phyloP scores from a whole-genome alignment of 2,329 filamentous ascomycete species.

The Escovopsis sp. region DNA sequence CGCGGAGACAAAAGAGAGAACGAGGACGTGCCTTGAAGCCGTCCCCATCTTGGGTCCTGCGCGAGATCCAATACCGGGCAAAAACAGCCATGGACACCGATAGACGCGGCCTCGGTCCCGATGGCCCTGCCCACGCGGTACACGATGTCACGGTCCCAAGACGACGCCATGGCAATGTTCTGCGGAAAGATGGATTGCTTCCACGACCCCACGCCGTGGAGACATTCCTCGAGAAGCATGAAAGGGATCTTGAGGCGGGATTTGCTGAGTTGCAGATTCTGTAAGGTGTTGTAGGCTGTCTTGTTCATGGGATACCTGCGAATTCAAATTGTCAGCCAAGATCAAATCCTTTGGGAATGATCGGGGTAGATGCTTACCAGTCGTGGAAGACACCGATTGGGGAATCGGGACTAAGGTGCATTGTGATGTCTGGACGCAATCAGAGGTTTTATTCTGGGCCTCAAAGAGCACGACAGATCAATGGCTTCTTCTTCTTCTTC shows the following conservation, averaged over 20 bases:
- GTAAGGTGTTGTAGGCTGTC: constrained; percentile 1
- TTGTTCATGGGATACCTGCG: constrained; percentile 5
- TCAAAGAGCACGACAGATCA: background rate
- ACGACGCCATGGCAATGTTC: constrained; percentile 4
- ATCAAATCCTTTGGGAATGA: too few relatives aligned
- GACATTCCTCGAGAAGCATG: constrained; percentile 5
- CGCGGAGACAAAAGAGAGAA: too few relatives aligned
- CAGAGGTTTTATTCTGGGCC: too few relatives aligned
- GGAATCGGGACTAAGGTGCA: constrained; percentile 4
- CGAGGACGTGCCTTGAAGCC: constrained; percentile 1
- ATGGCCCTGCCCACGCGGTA: constrained; percentile 4
- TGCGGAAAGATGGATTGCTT: constrained; percentile 5
- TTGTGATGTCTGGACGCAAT: constrained; percentile 1
- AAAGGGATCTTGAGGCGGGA: constrained; percentile 3
- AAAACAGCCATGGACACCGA: constrained; percentile 4
- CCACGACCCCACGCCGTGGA: constrained; percentile 1
- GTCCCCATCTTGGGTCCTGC: constrained; percentile 4
- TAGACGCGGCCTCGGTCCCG: constrained; percentile 2
- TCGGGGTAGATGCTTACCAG: background rate
- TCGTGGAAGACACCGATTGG: constrained; percentile 4
- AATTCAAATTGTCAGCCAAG: too few relatives aligned
- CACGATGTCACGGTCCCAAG: constrained; percentile 3
- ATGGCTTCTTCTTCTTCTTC: too few relatives aligned
- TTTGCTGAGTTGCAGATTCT: constrained; percentile 4
- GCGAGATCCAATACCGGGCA: constrained; percentile 4